Evolutionary conservation across 1,284 basidiomycete species (phyloP), one percentile per base, ranked within the genome.

Genomic region (Moesziomyces sp.): DNA sequence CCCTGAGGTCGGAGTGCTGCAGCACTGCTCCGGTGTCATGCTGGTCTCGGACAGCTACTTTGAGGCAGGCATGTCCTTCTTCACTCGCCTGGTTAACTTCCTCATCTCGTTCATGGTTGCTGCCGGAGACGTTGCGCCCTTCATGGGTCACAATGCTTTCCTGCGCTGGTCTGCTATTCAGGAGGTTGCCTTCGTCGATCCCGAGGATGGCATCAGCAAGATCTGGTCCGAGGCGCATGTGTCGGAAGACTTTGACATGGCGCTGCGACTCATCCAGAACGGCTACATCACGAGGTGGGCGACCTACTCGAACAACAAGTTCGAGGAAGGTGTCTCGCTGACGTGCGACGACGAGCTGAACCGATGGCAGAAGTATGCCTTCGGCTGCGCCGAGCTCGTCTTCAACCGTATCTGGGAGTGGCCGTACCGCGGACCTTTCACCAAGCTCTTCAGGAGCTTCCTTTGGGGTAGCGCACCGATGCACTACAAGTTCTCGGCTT

Each of bases 71-170:
- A 90, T 94, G 79, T 89, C 91, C 0, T 90, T 90, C 85, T 94
- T 94, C 86, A 74, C 68, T 0, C 50, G 58, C 0, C 18, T 60
- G 7, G 71, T 82, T 63, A 82, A 82, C 57, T 64, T 70, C 26
- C 33, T 67, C 33, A 82, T 82, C 63, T 63, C 65, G 0, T 86
- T 88, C 74, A 86, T 89, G 26, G 90, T 78, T 3, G 57, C 78
- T 19, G 46, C 30, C 45, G 64, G 77, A 14, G 66, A 67, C 48
- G 33, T 76, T 1, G 85, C 92, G 0, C 92, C 92, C 1, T 93
- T 93, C 78, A 91, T 94, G 66, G 93, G 93, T 0, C 93, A 94
- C 84, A 93, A 94, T 65, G 92, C 92, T 2, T 93, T 93, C 86
- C 86, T 94, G 40, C 89, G 92, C 16, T 94, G 93, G 92, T 88